Evolutionary conservation across 257 asterid genomes (phyloP).

Genomic region (Forsythia suspensa): DNA sequence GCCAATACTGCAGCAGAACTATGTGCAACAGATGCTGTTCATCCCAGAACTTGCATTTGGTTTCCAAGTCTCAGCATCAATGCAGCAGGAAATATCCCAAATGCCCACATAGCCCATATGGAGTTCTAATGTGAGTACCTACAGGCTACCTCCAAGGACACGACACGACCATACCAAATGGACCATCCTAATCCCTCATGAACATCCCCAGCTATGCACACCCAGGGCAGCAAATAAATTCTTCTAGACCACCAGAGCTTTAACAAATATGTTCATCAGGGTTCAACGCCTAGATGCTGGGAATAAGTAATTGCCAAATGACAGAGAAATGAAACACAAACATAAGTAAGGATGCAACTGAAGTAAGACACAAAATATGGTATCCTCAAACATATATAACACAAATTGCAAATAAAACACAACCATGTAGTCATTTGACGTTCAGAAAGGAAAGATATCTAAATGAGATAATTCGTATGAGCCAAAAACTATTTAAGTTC

Average conservation of each 20-base stretch:
- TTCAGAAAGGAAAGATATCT: neutral
- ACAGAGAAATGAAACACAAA: neutral
- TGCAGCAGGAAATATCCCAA: neutral
- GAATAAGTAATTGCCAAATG: slow-evolving; percentile 18
- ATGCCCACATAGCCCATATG: neutral
- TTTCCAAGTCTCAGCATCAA: slow-evolving; percentile 23
- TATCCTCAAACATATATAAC: neutral
- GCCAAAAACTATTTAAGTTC: neutral
- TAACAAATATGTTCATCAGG: slow-evolving; percentile 62
- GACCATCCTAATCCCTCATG: slow-evolving; percentile 68
- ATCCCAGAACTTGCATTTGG: slow-evolving; percentile 13
- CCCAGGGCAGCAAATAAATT: slow-evolving; percentile 76
- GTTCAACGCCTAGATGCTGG: slow-evolving; percentile 85
- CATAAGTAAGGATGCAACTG: neutral
- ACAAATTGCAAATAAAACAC: neutral
- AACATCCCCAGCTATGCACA: slow-evolving; percentile 75
- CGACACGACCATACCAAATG: slow-evolving; percentile 83
- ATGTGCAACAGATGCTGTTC: too few species aligned
- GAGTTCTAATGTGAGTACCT: slow-evolving; percentile 13
- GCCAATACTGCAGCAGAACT: too few species aligned
- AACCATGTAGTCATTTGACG: slow-evolving; percentile 9
- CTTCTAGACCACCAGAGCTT: slow-evolving; percentile 67
- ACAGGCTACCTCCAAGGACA: slow-evolving; percentile 61
- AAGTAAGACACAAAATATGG: neutral
- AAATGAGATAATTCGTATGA: slow-evolving; percentile 11